phyloP scores from a whole-genome alignment of 805 yeast genomes.

The Hanseniaspora lindneri region DNA sequence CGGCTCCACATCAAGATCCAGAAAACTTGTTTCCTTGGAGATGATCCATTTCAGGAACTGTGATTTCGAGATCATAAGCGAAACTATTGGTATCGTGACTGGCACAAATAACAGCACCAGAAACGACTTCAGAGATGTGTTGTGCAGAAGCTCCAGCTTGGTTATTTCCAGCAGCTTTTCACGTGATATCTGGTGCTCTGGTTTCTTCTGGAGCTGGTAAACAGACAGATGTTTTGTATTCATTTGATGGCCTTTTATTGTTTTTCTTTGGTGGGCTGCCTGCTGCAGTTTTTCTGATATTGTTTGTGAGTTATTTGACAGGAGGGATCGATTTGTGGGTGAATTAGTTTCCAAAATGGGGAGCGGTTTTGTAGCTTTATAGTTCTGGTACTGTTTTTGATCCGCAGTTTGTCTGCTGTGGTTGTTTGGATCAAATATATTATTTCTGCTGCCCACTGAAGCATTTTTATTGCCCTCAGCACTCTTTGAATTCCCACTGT shows the following conservation, averaged over 20 bases:
- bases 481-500: neutral
- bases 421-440: too few relatives aligned
- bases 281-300: constrained; percentile 1
- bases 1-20: neutral
- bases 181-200: neutral
- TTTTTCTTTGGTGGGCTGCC: constrained; percentile 4
- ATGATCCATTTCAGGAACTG: neutral
- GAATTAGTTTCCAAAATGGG: neutral
- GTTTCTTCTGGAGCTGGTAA: neutral
- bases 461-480: neutral
- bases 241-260: neutral
- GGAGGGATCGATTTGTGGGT: neutral
- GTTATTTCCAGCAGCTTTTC: neutral
- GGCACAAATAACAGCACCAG: neutral
- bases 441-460: neutral
- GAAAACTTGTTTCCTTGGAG: neutral
- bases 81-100: neutral
- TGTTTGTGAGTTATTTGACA: neutral
- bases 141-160: neutral
- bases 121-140: neutral
- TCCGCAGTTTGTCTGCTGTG: too few relatives aligned
- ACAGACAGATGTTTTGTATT: constrained; percentile 11
- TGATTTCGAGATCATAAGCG: neutral
- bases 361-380: constrained; percentile 3
- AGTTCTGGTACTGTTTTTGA: too few relatives aligned